Base-by-base conservation (phyloP, 371 early-diverging fungal genomes). In the Rhizomucor pusillus region DNA sequence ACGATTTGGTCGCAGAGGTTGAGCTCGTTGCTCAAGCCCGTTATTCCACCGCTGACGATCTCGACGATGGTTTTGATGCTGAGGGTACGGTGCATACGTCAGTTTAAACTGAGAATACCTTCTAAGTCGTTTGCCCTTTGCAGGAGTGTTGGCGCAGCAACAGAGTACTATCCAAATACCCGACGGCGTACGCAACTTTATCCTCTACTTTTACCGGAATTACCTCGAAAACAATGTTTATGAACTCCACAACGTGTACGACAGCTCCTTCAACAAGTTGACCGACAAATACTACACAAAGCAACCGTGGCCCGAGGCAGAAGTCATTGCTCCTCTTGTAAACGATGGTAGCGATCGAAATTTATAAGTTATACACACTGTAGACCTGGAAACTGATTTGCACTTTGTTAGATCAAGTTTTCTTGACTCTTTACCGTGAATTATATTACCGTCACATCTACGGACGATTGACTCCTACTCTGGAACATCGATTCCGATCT, bases 361-460 rank as follows among this genome's bases (percentile, higher is more conserved):
- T 24, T 33, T 50, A 13, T 43, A 24, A 7, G 39, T 24, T 40
- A 41, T 20, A 50, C 19, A 44, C 19, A 23, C 13, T n/a, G n/a
- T n/a, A n/a, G n/a, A n/a, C n/a, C n/a, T n/a, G n/a, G n/a, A n/a
- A n/a, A n/a, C n/a, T n/a, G 14, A 39, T 10, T 10, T 49, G 49
- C 5, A 34, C 10, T 52, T 14, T 57, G 36, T 69, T n/a, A 87
- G 93, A 92, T 66, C 87, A 88, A 52, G 82, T 93, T 19, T 94
- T 97, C 66, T 75, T 94, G 78, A 93, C 92, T 47, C 78, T 97
- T 55, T 97, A 97, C 80, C 88, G 91, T 62, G 96, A 97, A 77
- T 79, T 97, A 59, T 95, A 94, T 81, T 97, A 90, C 73, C 90
- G 97, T 49, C 97, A 97, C 70, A 88, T 95, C 50, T 95, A 95